phyloP scores from a whole-genome alignment of 257 asterid genomes.

The Knoxia roxburghii region DNA sequence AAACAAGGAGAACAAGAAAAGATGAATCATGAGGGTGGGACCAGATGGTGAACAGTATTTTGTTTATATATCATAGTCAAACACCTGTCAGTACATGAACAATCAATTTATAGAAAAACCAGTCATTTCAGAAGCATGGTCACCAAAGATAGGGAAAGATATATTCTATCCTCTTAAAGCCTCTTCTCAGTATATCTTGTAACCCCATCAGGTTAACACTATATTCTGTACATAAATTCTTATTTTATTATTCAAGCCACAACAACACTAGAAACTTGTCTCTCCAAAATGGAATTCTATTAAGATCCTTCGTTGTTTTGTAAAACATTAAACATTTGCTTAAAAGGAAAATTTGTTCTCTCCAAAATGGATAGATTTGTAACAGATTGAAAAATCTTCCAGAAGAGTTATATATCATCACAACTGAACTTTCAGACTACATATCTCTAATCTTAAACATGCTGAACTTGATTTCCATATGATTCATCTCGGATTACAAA shows the following conservation, averaged over 20 bases:
- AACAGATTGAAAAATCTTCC: neutral
- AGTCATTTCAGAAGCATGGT: too few relatives aligned
- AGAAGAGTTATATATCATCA: neutral
- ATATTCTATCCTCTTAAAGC: neutral
- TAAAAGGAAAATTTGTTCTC: too few relatives aligned
- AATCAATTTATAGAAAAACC: too few relatives aligned
- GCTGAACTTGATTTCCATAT: neutral
- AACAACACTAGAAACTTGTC: neutral
- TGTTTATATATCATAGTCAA: too few relatives aligned
- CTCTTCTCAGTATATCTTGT: neutral
- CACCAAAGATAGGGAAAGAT: neutral
- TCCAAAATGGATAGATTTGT: too few relatives aligned
- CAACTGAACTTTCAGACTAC: neutral
- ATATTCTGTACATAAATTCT: neutral
- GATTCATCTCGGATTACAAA: neutral
- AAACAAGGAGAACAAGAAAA: too few relatives aligned
- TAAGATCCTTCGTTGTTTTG: neutral
- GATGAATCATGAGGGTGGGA: too few relatives aligned
- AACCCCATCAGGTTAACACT: neutral
- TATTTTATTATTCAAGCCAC: neutral
- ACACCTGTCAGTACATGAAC: too few relatives aligned
- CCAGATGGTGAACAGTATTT: too few relatives aligned
- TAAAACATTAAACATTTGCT: too few relatives aligned
- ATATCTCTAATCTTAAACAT: neutral
- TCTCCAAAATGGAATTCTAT: neutral